Evolutionary conservation across 139 green algal species (phyloP).

Genomic region (Marvania coccoides): DNA sequence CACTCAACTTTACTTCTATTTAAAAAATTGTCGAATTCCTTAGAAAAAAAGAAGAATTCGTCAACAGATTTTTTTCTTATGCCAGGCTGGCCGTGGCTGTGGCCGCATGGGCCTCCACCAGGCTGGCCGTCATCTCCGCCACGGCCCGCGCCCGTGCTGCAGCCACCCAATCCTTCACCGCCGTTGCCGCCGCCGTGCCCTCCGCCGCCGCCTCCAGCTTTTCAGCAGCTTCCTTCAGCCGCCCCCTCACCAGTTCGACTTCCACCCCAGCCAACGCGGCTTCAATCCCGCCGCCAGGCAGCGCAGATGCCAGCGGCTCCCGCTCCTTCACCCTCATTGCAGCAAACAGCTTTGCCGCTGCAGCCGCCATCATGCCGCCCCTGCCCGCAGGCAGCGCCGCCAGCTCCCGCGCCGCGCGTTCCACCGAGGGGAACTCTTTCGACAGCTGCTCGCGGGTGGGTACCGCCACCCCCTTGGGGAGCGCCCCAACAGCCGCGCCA

Average conservation of each 20-base stretch:
- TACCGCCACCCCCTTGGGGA: constrained; percentile 2
- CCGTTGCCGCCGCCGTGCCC: constrained; percentile 21
- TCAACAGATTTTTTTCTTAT: too few relatives aligned
- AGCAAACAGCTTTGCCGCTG: constrained; percentile 31
- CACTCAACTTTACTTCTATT: too few relatives aligned
- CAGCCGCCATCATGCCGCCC: constrained; percentile 27
- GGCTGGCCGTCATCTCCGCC: constrained; percentile 20
- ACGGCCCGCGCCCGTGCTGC: not conserved
- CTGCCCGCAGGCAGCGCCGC: constrained; percentile 20
- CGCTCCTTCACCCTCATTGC: constrained; percentile 35
- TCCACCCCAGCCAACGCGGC: not conserved
- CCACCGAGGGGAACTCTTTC: constrained; percentile 13
- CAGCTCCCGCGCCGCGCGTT: constrained; percentile 12
- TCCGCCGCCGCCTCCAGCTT: constrained; percentile 2
- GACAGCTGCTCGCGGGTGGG: constrained; percentile 28
- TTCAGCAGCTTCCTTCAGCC: constrained; percentile 10
- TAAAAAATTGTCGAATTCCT: too few relatives aligned
- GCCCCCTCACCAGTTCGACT: not conserved
- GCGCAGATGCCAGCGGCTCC: not conserved
- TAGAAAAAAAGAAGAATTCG: too few relatives aligned
- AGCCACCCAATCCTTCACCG: constrained; percentile 12
- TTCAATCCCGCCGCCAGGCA: constrained; percentile 12
- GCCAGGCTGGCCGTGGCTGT: too few relatives aligned
- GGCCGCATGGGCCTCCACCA: constrained; percentile 30
- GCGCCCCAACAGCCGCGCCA: constrained; percentile 2